Conservation (phyloP, 2,329 filamentous ascomycete genomes). For the Drechmeria coniospora region DNA sequence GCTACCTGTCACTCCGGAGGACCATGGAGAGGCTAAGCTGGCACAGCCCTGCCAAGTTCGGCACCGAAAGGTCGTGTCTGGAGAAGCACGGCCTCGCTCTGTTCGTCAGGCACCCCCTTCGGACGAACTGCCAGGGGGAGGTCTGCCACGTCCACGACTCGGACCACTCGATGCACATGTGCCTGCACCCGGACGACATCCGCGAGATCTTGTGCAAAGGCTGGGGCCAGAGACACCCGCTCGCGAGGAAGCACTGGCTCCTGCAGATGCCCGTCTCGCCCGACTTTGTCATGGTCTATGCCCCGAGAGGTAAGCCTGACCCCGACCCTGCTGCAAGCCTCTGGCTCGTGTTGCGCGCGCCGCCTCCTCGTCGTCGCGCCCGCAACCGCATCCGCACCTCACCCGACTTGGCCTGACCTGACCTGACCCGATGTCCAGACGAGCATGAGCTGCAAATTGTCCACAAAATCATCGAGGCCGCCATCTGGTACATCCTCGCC, state of each 20-base stretch:
- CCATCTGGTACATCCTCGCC: slow-evolving; percentile 48
- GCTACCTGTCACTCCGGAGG: slow-evolving; percentile 38
- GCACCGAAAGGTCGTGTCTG: slow-evolving; percentile 56
- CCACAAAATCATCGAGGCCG: slow-evolving; percentile 55
- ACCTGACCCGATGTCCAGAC: slow-evolving; percentile 18
- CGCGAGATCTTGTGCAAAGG: slow-evolving; percentile 55
- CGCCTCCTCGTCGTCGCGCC: too few species aligned
- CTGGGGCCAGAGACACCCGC: slow-evolving; percentile 60
- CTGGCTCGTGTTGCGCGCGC: too few species aligned
- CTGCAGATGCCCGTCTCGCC: slow-evolving; percentile 49
- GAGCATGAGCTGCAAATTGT: slow-evolving; percentile 53
- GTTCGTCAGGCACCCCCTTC: slow-evolving; percentile 51
- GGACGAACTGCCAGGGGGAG: slow-evolving; percentile 63
- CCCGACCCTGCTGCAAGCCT: too few species aligned
- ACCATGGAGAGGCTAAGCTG: slow-evolving; percentile 36
- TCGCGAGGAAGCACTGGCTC: slow-evolving; percentile 52
- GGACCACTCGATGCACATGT: slow-evolving; percentile 66
- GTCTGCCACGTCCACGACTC: slow-evolving; percentile 66
- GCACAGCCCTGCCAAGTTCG: slow-evolving; percentile 30
- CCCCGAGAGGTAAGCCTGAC: slow-evolving; percentile 49
- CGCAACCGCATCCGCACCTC: too few species aligned
- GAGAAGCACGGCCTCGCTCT: slow-evolving; percentile 71
- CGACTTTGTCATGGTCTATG: slow-evolving; percentile 72
- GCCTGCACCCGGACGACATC: slow-evolving; percentile 65
- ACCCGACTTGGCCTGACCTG: not conserved